Base-by-base conservation (phyloP, 306 rosid species). In the Pueraria montana region DNA sequence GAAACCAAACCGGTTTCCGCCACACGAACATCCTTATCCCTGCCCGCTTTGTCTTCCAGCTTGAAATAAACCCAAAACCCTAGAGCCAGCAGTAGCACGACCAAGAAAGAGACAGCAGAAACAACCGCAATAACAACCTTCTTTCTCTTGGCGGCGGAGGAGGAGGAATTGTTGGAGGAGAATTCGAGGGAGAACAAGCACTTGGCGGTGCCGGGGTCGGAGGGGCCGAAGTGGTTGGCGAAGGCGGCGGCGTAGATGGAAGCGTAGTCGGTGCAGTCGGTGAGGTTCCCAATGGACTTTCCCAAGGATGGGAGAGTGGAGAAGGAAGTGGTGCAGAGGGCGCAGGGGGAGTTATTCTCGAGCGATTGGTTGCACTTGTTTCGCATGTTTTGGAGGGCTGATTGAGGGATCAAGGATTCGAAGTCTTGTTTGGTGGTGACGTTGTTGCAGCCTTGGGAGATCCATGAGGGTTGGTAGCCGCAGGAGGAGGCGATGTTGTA, bases 321-420 rank as follows among this genome's bases (percentile, higher is more conserved):
- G 11, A 96, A 17, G 59, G 87, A 85, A 11, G 92, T 76, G 4
- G 86, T 87, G 66, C 99, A 96, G 18, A 84, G 50, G 46, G 96
- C 94, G 27, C 99, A 96, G 2, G 99, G 99, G 1, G 99, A 91
- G 56, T 84, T 87, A 46, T 91, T 88, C 38, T 78, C 86, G 1
- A 96, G 86, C 0, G 97, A 84, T 63, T 86, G 91, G 69, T 91
- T 91, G 4, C 98, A 96, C 16, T 40, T 89, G 0, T 18, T 0
- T 1, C 20, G 55, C 56, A 89, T 85, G 52, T 42, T 62, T 17
- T 62, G 62, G 0, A 90, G 32, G 0, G 56, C 5, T 0, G 87
- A 0, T 0, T 14, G 8, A 0, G 89, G 80, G 50, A 96, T 87
- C 3, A 38, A 9, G 5, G 73, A 3, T 16, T 90, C 94, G 65